These are phyloP conservation scores for Umbellularia californica DNA, from an alignment of 164 flowering plant species.

Conservation along the genomic window DNA sequence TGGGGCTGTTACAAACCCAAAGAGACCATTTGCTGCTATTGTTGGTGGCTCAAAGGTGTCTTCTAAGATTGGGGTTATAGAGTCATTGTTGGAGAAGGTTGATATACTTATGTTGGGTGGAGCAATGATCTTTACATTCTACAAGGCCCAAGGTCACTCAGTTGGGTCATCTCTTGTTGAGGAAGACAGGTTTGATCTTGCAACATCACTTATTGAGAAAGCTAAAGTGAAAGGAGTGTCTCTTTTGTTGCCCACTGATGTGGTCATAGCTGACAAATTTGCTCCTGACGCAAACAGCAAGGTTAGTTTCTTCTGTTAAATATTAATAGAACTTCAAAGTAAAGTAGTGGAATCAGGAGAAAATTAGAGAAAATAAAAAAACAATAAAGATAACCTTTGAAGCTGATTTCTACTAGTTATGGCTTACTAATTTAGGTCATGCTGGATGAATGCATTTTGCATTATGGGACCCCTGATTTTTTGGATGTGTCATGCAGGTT, in stretches of 20 bases:
- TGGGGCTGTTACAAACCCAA: slow-evolving; percentile 84
- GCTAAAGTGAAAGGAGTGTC: slow-evolving; percentile 82
- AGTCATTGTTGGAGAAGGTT: slow-evolving; percentile 66
- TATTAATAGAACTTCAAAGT: not conserved
- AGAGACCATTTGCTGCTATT: slow-evolving; percentile 93
- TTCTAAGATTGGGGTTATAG: slow-evolving; percentile 80
- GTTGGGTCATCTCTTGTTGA: slow-evolving; percentile 92
- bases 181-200: slow-evolving; percentile 83
- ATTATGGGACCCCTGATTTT: too few relatives aligned
- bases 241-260: slow-evolving; percentile 72
- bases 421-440: not conserved
- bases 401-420: not conserved
- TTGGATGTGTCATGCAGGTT: slow-evolving; percentile 29
- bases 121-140: slow-evolving; percentile 89
- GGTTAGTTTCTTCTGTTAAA: slow-evolving; percentile 28
- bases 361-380: not conserved
- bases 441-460: not conserved
- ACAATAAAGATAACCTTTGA: not conserved
- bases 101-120: slow-evolving; percentile 77
- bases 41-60: slow-evolving; percentile 93
- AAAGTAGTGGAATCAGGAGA: not conserved
- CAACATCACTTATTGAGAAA: slow-evolving; percentile 70
- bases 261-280: slow-evolving; percentile 77
- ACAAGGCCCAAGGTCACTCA: slow-evolving; percentile 73
- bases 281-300: slow-evolving; percentile 81